Evolutionary conservation across 2,329 filamentous ascomycete genomes (phyloP).

Genomic region (Microdochium trichocladiopsis): DNA sequence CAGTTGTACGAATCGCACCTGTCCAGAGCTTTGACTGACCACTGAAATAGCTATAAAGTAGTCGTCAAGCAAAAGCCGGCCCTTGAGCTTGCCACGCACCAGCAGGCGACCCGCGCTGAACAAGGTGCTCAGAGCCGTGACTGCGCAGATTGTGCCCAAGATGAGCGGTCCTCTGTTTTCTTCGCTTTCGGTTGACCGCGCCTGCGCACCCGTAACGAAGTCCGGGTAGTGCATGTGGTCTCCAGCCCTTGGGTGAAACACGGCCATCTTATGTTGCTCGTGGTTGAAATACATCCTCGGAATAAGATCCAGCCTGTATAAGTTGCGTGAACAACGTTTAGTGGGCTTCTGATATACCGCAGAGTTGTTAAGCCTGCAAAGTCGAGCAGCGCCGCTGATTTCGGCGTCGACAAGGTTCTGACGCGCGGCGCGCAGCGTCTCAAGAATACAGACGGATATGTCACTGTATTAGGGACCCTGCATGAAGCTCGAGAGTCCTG

Average conservation of each 20-base stretch:
- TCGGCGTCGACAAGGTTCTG: background rate
- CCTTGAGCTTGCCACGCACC: slow-evolving; percentile 18
- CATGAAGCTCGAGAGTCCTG: background rate
- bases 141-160: slow-evolving; percentile 18
- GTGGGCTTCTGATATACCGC: too few relatives aligned
- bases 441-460: background rate
- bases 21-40: slow-evolving; percentile 9
- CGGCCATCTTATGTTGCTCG: too few relatives aligned
- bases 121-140: slow-evolving; percentile 18
- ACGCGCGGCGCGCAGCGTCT: background rate
- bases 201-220: too few relatives aligned
- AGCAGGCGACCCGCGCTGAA: slow-evolving; percentile 21
- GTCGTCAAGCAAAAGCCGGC: slow-evolving; percentile 27
- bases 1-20: slow-evolving; percentile 1
- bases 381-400: too few relatives aligned
- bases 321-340: too few relatives aligned
- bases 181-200: background rate
- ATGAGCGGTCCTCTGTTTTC: slow-evolving; percentile 17
- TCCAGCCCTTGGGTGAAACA: too few relatives aligned
- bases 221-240: too few relatives aligned
- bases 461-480: background rate
- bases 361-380: too few relatives aligned
- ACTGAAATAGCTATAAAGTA: slow-evolving; percentile 24
- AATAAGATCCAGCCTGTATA: too few relatives aligned
- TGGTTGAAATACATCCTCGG: too few relatives aligned